Evolutionary conservation across 352 stramenopile genomes (phyloP), one percentile per base, ranked within the genome.

Genomic region (Pythium chondricola): DNA sequence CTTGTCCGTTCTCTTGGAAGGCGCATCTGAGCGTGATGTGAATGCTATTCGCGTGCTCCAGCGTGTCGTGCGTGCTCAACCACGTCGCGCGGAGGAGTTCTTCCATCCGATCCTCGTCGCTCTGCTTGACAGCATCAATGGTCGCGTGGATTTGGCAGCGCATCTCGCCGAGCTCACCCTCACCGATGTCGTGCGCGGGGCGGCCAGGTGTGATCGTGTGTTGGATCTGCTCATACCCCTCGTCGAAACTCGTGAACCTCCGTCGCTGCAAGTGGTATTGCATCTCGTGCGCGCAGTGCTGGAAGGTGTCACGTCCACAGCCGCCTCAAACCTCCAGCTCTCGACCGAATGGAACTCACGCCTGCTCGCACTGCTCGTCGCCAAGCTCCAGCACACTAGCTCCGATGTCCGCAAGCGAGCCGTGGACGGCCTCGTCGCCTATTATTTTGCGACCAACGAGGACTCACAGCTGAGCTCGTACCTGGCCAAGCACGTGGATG

Each of bases 401-500:
- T 80, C 74, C 1, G 76, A 67, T 29, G 82, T 90, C 21, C 82
- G 82, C 22, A 90, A 90, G 52, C 63, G 55, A 24, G 53, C 69
- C 2, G 76, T 93, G 29, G 64, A 85, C 36, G 84, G 74, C 37
- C 39, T 93, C 2, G 82, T 93, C 2, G 63, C 67, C 3, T 76
- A 83, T 27, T 56, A 87, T 45, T 84, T 87, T 32, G 74, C 77
- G 14, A 68, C 58, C 9, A 56, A 77, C 40, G 71, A 91, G 48
- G 58, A 68, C 30, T 30, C 31, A 0, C 48, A 60, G 13, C 48
- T 85, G 9, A 44, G 79, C 20, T 47, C 56, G 31, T 87, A 71
- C 41, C 56, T 91, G 18, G 36, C 58, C 8, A 36, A 63, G 7
- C 61, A 78, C n/a, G 47, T 85, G 16, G 71, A 85, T 46, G 58